Percentiles rank a stretch among this genome's conserved stretches.
These are phyloP conservation scores for Wilcoxina mikolae DNA, from an alignment of 495 filamentous ascomycete genomes.

Conservation along the genomic window DNA sequence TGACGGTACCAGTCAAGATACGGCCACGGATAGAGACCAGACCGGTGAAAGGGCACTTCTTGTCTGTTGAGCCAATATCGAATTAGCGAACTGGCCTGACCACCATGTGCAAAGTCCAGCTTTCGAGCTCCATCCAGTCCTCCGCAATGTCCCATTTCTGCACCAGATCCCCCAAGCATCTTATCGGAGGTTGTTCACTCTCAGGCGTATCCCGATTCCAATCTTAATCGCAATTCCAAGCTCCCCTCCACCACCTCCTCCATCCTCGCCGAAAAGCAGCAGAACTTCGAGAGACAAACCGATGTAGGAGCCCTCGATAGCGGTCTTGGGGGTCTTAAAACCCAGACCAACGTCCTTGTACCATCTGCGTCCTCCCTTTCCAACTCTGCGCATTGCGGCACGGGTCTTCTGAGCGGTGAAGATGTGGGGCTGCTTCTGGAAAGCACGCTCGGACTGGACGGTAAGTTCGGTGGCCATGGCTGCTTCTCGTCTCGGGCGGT, in stretches of 20 bases:
- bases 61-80: conserved; percentile 49
- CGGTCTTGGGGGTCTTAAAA: conserved; percentile 92
- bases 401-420: conserved; percentile 84
- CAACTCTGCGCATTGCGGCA: conserved; percentile 65
- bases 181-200: no score
- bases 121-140: background rate
- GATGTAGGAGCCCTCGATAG: conserved; percentile 97
- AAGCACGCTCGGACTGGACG: conserved; percentile 95
- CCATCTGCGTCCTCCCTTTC: conserved; percentile 87
- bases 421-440: conserved; percentile 99
- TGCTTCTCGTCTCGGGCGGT: conserved; percentile 37
- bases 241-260: background rate
- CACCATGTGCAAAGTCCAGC: background rate
- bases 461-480: conserved; percentile 96
- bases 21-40: conserved; percentile 96
- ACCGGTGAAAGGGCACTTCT: conserved; percentile 99
- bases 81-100: conserved; percentile 7
- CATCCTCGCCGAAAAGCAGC: conserved; percentile 6
- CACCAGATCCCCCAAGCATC: no score
- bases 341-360: conserved; percentile 99
- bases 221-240: background rate
- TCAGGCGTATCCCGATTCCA: no score
- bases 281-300: conserved; percentile 48
- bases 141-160: background rate
- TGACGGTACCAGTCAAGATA: conserved; percentile 97